A percentile compares a stretch with the other conserved stretches of the same genome.
Conservation (phyloP, 805 yeast genomes). For the Wickerhamiella brachini region DNA sequence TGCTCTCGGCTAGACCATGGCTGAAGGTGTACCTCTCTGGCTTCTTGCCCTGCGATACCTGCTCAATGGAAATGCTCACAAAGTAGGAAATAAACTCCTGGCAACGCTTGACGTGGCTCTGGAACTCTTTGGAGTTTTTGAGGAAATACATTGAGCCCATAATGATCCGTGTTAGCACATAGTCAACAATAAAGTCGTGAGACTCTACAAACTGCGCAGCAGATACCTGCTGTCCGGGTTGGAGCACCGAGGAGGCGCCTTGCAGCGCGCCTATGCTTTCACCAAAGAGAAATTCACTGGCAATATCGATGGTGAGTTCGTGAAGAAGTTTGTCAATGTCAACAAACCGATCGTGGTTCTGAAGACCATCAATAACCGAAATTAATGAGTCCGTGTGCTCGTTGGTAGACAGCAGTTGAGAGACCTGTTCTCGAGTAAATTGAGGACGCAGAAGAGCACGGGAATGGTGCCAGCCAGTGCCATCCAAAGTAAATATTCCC, state of each 20-base stretch:
- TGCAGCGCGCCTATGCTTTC: slow-evolving; percentile 16
- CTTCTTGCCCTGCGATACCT: slow-evolving; percentile 3
- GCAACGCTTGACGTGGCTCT: slow-evolving; percentile 21
- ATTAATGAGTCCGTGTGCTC: slow-evolving; percentile 16
- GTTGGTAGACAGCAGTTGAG: slow-evolving; percentile 16
- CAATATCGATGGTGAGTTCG: slow-evolving; percentile 17
- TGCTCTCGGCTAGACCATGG: slow-evolving; percentile 6
- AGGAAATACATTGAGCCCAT: slow-evolving; percentile 14
- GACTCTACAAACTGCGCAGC: slow-evolving; percentile 17
- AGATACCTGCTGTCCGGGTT: slow-evolving; percentile 16
- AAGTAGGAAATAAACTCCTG: slow-evolving; percentile 25
- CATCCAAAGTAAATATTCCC: slow-evolving; percentile 21
- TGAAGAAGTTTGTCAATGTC: slow-evolving; percentile 17
- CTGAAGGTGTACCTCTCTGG: slow-evolving; percentile 28
- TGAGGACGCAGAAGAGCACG: slow-evolving; percentile 22
- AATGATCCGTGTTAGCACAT: slow-evolving; percentile 13
- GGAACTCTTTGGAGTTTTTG: slow-evolving; percentile 20
- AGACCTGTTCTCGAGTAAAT: slow-evolving; percentile 19
- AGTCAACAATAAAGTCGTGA: slow-evolving; percentile 7
- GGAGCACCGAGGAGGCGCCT: neutral
- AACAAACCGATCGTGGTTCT: slow-evolving; percentile 10
- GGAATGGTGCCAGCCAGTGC: slow-evolving; percentile 22
- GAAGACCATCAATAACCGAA: slow-evolving; percentile 3
- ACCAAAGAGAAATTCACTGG: slow-evolving; percentile 20
- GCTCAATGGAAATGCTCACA: slow-evolving; percentile 15